phyloP scores from a whole-genome alignment of 345 rosid species.

The Mallotus nudiflorus region DNA sequence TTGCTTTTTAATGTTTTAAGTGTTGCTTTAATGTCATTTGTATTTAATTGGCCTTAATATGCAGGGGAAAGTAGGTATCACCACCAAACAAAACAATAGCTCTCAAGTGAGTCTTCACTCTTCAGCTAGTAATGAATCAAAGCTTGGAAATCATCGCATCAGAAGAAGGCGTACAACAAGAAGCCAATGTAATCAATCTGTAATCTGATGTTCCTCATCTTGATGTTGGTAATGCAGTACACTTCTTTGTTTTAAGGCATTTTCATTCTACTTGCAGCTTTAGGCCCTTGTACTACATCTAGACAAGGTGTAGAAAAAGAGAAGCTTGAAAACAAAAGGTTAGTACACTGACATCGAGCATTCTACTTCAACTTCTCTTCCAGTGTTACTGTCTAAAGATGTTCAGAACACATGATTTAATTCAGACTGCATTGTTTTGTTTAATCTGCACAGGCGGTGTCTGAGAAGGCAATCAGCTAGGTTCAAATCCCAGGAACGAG shows the following conservation, averaged over 20 bases:
- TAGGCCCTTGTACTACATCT: conserved; percentile 42
- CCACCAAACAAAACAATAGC: conserved; percentile 11
- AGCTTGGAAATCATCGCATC: conserved; percentile 23
- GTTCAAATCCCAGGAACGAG: conserved; percentile 48
- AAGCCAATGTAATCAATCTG: conserved; percentile 48
- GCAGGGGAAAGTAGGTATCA: conserved; percentile 32
- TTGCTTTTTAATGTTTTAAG: no score
- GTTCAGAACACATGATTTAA: no score
- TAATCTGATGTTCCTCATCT: background rate
- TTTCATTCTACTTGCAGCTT: conserved; percentile 43
- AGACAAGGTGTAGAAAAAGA: conserved; percentile 43
- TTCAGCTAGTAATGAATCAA: conserved; percentile 26
- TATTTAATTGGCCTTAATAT: background rate
- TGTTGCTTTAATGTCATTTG: no score
- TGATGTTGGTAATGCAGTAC: background rate
- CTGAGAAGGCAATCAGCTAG: conserved; percentile 62
- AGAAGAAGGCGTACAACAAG: conserved; percentile 42
- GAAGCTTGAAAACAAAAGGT: conserved; percentile 64
- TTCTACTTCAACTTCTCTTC: no score
- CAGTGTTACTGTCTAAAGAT: no score
- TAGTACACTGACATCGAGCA: background rate
- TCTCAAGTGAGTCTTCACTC: conserved; percentile 21
- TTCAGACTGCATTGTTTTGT: no score
- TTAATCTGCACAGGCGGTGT: conserved; percentile 53
- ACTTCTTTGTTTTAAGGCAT: background rate